These are phyloP conservation scores for Cystofilobasidium macerans DNA, from an alignment of 768 basidiomycete genomes.

Conservation along the genomic window DNA sequence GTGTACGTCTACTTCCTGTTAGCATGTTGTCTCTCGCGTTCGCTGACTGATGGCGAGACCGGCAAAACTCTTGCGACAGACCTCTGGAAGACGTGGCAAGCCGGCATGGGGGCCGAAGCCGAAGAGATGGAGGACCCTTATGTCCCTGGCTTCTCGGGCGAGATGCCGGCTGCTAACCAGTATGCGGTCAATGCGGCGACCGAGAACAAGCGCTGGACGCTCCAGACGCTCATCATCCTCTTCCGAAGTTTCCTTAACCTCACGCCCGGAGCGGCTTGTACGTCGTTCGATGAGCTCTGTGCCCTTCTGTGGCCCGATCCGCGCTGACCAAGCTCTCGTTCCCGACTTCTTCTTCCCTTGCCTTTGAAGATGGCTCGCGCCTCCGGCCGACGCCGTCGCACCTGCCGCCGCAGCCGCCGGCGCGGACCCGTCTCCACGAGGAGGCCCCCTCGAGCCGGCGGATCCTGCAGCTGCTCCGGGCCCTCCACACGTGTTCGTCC, in stretches of 20 bases:
- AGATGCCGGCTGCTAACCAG: slow-evolving; percentile 7
- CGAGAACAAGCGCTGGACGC: slow-evolving; percentile 12
- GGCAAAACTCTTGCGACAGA: background rate
- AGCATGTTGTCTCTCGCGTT: background rate
- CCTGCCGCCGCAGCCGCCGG: slow-evolving; percentile 11
- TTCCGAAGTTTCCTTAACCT: slow-evolving; percentile 19
- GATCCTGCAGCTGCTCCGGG: too few relatives aligned
- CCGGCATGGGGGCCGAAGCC: slow-evolving; percentile 17
- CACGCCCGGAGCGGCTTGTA: background rate
- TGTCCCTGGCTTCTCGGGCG: slow-evolving; percentile 3
- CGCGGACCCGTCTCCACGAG: too few relatives aligned
- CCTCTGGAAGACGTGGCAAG: slow-evolving; percentile 2
- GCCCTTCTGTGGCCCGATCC: background rate
- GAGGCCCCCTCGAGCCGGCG: too few relatives aligned
- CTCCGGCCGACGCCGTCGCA: slow-evolving; percentile 5
- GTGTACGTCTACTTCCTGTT: background rate
- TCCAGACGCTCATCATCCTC: slow-evolving; percentile 21
- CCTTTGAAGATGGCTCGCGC: background rate
- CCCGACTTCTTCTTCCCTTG: background rate
- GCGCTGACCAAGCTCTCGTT: background rate
- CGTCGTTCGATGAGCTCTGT: background rate
- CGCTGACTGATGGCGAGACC: background rate
- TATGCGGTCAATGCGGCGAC: slow-evolving; percentile 21
- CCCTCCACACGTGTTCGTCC: too few relatives aligned
- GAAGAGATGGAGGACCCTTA: slow-evolving; percentile 13